Conservation (phyloP, 129 eudicot genomes). For the Artemisia annua region DNA sequence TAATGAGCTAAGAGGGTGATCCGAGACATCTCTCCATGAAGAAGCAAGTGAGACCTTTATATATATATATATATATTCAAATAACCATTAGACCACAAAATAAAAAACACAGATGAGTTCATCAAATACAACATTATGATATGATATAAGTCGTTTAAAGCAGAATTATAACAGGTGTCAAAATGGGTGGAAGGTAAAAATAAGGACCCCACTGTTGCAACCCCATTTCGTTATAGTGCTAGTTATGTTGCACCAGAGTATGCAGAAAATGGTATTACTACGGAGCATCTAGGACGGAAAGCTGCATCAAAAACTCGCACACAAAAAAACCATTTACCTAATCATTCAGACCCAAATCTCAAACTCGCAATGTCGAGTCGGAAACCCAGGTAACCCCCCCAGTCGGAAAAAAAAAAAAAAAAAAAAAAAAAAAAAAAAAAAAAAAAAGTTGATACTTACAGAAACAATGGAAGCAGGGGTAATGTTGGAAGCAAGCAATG, state of each 20-base stretch:
- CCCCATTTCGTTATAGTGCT: too few species aligned
- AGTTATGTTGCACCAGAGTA: too few species aligned
- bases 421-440: too few species aligned
- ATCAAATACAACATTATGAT: constrained; percentile 1
- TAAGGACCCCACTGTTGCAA: too few species aligned
- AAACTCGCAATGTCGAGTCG: background rate
- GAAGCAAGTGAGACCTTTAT: constrained; percentile 79
- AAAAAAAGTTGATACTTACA: constrained; percentile 35
- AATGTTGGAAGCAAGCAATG: constrained; percentile 61
- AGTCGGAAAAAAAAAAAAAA: too few species aligned
- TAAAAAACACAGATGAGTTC: background rate
- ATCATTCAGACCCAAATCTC: background rate
- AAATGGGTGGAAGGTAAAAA: too few species aligned
- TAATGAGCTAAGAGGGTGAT: constrained; percentile 59
- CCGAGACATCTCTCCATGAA: constrained; percentile 32
- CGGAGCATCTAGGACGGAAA: too few species aligned
- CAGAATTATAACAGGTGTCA: too few species aligned
- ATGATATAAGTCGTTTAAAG: background rate
- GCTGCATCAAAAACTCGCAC: too few species aligned
- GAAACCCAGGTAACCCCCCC: too few species aligned
- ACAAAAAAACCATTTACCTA: background rate
- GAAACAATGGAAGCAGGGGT: constrained; percentile 76
- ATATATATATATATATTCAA: background rate
- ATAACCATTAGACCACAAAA: background rate
- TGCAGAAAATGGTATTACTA: too few species aligned